Evolutionary conservation across 2,329 filamentous ascomycete genomes (phyloP).

Genomic region (Apiospora rasikravindrae): DNA sequence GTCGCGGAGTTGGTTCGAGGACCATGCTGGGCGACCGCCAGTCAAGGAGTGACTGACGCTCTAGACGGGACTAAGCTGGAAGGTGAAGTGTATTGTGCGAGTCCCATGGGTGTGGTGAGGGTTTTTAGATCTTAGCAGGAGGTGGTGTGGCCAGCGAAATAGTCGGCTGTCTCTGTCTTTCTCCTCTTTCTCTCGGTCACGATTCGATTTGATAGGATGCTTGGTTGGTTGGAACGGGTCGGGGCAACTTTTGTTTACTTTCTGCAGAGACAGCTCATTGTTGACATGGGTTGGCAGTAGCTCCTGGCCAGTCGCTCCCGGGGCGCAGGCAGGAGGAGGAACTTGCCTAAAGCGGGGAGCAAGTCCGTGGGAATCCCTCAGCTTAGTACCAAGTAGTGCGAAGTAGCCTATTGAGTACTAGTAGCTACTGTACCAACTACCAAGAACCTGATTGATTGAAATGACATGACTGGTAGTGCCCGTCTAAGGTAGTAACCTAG

Average conservation of each 20-base stretch:
- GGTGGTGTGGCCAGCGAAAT: neutral
- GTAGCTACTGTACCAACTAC: neutral
- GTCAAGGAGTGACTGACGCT: conserved; percentile 30
- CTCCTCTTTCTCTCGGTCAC: no score
- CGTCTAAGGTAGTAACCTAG: no score
- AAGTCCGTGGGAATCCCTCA: no score
- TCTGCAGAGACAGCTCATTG: conserved; percentile 4
- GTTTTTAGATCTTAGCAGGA: neutral
- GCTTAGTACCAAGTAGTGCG: no score
- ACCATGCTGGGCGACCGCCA: conserved; percentile 18
- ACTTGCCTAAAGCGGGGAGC: neutral
- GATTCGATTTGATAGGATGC: neutral
- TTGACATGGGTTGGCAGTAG: neutral
- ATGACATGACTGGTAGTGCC: no score
- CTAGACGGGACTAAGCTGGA: neutral
- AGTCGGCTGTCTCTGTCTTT: neutral
- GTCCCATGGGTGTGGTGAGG: conserved; percentile 3
- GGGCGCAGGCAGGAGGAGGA: neutral
- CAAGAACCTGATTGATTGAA: no score
- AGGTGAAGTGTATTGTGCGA: neutral
- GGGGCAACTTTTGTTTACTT: conserved; percentile 9
- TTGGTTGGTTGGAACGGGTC: conserved; percentile 3
- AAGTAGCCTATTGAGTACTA: neutral
- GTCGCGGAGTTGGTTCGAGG: conserved; percentile 33
- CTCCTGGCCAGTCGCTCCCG: neutral